Percentiles rank a stretch among this genome's conserved stretches.
These are phyloP conservation scores for Helicocarpus griseus DNA, from an alignment of 2,329 filamentous ascomycete species.

Conservation along the genomic window DNA sequence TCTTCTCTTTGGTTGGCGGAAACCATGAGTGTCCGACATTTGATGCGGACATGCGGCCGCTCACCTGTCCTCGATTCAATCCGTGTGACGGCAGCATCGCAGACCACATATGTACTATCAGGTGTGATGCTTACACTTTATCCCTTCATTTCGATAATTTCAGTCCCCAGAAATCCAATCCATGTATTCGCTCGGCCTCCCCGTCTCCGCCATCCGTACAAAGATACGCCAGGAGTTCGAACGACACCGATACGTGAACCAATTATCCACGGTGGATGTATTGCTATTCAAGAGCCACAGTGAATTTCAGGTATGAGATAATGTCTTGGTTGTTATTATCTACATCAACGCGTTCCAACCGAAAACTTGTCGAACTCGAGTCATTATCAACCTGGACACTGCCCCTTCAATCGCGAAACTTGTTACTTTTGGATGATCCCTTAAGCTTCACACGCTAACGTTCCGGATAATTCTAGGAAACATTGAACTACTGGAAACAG, in stretches of 20 bases:
- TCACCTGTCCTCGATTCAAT: not conserved
- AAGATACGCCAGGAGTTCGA: slow-evolving; percentile 97
- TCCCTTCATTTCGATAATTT: slow-evolving; percentile 14
- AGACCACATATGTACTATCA: slow-evolving; percentile 5
- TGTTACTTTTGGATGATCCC: too few relatives aligned
- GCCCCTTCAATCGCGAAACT: too few relatives aligned
- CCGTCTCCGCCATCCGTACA: slow-evolving; percentile 77
- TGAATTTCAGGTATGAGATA: slow-evolving; percentile 70
- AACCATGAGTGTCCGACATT: not conserved
- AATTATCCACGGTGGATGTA: slow-evolving; percentile 79
- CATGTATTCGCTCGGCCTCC: slow-evolving; percentile 90
- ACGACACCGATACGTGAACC: slow-evolving; percentile 84
- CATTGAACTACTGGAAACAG: slow-evolving; percentile 99
- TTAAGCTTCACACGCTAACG: too few relatives aligned
- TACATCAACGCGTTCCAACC: too few relatives aligned
- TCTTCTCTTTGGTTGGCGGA: not conserved
- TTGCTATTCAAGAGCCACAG: slow-evolving; percentile 82
- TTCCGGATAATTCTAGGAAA: slow-evolving; percentile 65
- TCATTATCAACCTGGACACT: too few relatives aligned
- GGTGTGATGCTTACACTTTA: not conserved
- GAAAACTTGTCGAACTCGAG: too few relatives aligned
- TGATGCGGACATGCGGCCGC: not conserved
- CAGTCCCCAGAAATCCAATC: slow-evolving; percentile 94
- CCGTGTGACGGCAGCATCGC: not conserved
- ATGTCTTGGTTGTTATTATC: not conserved